phyloP scores from a whole-genome alignment of 2,329 filamentous ascomycete species.

The Phyllosticta citrichinensis region DNA sequence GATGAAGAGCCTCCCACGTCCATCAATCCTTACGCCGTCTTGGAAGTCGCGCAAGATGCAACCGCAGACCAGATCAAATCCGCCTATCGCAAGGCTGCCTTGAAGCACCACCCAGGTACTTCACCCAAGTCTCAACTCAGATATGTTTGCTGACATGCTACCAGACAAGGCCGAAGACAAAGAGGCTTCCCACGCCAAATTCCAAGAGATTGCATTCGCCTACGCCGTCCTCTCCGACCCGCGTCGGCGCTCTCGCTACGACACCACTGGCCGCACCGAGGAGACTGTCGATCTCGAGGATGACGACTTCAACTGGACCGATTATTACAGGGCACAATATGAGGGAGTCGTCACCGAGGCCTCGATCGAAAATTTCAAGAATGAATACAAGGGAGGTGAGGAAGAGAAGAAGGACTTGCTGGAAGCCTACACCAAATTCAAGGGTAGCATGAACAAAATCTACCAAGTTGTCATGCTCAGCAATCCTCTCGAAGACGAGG shows the following conservation, averaged over 20 bases:
- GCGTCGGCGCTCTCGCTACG: conserved; percentile 62
- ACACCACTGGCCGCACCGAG: conserved; percentile 77
- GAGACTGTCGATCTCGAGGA: conserved; percentile 63
- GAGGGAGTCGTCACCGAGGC: conserved; percentile 63
- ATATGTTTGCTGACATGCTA: conserved; percentile 11
- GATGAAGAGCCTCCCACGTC: conserved; percentile 56
- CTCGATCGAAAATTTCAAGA: conserved; percentile 64
- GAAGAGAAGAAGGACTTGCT: conserved; percentile 77
- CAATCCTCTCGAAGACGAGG: conserved; percentile 72
- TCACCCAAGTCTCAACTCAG: conserved; percentile 11
- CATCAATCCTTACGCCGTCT: conserved; percentile 67
- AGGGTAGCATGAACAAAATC: conserved; percentile 67
- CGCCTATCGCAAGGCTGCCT: conserved; percentile 82
- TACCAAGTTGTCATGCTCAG: conserved; percentile 84
- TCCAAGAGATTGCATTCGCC: conserved; percentile 86
- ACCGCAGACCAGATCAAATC: conserved; percentile 73
- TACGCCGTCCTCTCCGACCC: conserved; percentile 87
- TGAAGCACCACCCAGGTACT: conserved; percentile 66
- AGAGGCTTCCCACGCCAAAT: conserved; percentile 63
- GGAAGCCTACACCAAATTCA: conserved; percentile 58
- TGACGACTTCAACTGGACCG: conserved; percentile 75
- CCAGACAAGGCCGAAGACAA: conserved; percentile 50
- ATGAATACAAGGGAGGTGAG: conserved; percentile 72
- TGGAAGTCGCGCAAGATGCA: conserved; percentile 60
- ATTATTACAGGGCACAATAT: conserved; percentile 81